A percentile compares a stretch with the other conserved stretches of the same genome.
These are phyloP conservation scores for Entomophthora muscae DNA, from an alignment of 371 early-diverging fungal genomes.

Conservation along the genomic window DNA sequence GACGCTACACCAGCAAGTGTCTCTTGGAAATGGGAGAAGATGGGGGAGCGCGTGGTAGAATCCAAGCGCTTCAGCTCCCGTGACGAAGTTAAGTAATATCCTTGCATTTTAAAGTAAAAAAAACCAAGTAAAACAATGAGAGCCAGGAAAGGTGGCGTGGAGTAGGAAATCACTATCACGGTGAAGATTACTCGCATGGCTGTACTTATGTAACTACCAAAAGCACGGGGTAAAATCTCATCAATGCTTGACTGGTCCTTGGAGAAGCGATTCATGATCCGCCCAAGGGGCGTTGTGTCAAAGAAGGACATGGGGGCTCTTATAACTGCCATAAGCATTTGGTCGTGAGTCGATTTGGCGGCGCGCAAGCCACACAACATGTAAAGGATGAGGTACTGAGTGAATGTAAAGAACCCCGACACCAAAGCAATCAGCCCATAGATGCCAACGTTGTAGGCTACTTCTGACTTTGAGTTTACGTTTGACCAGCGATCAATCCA, in stretches of 20 bases:
- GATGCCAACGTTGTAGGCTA: slow-evolving; percentile 43
- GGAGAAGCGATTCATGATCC: slow-evolving; percentile 71
- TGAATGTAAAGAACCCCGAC: slow-evolving; percentile 38
- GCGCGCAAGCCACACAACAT: slow-evolving; percentile 64
- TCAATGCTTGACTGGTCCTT: slow-evolving; percentile 79
- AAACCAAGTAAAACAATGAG: slow-evolving; percentile 22
- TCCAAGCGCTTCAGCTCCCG: slow-evolving; percentile 69
- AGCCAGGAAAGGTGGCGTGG: slow-evolving; percentile 37
- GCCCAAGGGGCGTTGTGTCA: slow-evolving; percentile 75
- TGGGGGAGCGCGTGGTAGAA: slow-evolving; percentile 58
- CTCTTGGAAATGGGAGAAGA: slow-evolving; percentile 71
- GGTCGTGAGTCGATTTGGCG: slow-evolving; percentile 22
- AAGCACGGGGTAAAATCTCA: slow-evolving; percentile 45
- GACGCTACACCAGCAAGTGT: slow-evolving; percentile 51
- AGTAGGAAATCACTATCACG: slow-evolving; percentile 30
- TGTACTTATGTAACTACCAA: slow-evolving; percentile 31
- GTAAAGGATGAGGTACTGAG: slow-evolving; percentile 60
- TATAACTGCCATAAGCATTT: neutral
- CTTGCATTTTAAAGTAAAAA: slow-evolving; percentile 42
- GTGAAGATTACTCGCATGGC: slow-evolving; percentile 27
- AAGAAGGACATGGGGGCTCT: slow-evolving; percentile 82
- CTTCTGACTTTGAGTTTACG: slow-evolving; percentile 15
- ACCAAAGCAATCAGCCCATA: slow-evolving; percentile 66
- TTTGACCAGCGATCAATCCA: slow-evolving; percentile 60
- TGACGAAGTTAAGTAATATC: slow-evolving; percentile 47